Conservation (phyloP, 768 basidiomycete genomes). For the Pisolithus albus region DNA sequence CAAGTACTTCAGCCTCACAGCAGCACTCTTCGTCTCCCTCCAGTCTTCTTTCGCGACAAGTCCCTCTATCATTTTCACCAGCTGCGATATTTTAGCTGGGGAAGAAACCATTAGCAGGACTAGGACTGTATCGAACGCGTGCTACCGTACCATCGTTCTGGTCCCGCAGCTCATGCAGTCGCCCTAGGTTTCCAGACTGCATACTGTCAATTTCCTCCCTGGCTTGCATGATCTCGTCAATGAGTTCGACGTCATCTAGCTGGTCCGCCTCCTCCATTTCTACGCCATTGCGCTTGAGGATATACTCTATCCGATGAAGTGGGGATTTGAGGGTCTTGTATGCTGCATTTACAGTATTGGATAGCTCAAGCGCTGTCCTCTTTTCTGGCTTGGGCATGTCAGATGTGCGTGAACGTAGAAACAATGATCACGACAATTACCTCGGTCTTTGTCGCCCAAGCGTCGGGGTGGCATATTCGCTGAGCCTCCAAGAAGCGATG, state of each 20-base stretch:
- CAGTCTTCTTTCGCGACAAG: conserved; percentile 51
- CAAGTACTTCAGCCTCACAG: conserved; percentile 71
- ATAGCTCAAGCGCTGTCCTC: conserved; percentile 33
- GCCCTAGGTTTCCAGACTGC: conserved; percentile 39
- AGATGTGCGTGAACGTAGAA: conserved; percentile 5
- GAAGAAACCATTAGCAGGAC: background rate
- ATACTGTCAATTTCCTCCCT: conserved; percentile 65
- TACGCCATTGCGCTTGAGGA: conserved; percentile 57
- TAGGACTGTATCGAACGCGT: background rate
- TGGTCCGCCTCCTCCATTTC: conserved; percentile 63
- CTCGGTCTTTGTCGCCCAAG: conserved; percentile 63
- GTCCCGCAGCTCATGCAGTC: conserved; percentile 44
- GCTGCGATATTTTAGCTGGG: conserved; percentile 46
- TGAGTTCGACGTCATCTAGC: conserved; percentile 60
- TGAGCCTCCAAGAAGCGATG: conserved; percentile 66
- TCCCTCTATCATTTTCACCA: conserved; percentile 39
- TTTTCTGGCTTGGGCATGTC: conserved; percentile 15
- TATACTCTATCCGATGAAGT: conserved; percentile 71
- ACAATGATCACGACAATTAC: conserved; percentile 31
- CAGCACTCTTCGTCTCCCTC: conserved; percentile 46
- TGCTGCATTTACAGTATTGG: conserved; percentile 75
- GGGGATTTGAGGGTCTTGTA: conserved; percentile 73
- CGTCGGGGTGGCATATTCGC: conserved; percentile 77
- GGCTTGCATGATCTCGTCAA: conserved; percentile 72
- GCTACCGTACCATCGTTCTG: conserved; percentile 49